A percentile compares a stretch with the other conserved stretches of the same genome.
phyloP scores from a whole-genome alignment of 1,139 yeast species.

The Debaryomyces psychrophilus region DNA sequence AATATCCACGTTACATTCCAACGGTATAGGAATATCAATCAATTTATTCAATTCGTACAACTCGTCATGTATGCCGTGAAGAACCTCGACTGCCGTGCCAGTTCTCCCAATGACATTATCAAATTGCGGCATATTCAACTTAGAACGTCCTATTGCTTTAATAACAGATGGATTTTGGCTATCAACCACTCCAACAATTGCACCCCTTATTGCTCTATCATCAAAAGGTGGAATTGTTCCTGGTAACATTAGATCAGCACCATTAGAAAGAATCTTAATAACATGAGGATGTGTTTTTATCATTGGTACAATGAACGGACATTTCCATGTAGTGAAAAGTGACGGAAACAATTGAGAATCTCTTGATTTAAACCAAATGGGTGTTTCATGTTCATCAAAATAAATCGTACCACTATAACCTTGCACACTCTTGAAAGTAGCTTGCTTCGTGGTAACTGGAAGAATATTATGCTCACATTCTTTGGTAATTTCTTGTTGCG shows the following conservation, averaged over 20 bases:
- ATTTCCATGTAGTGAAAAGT: constrained; percentile 70
- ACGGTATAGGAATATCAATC: constrained; percentile 47
- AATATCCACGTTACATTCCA: constrained; percentile 26
- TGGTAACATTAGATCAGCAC: constrained; percentile 91
- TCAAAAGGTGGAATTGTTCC: constrained; percentile 87
- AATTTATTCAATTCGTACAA: constrained; percentile 50
- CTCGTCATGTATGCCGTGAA: constrained; percentile 59
- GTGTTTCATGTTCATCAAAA: constrained; percentile 64
- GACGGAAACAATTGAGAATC: constrained; percentile 68
- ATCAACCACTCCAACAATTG: constrained; percentile 73
- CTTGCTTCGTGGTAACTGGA: constrained; percentile 67
- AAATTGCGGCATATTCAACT: constrained; percentile 50
- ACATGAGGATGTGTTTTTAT: constrained; percentile 77
- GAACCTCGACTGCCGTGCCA: constrained; percentile 69
- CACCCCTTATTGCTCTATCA: constrained; percentile 43
- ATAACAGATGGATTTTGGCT: constrained; percentile 62
- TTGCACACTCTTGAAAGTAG: constrained; percentile 60
- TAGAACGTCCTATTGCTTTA: constrained; percentile 75
- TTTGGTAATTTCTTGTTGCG: constrained; percentile 46
- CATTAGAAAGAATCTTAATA: constrained; percentile 61
- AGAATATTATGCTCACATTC: constrained; percentile 52
- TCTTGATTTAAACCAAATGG: constrained; percentile 71
- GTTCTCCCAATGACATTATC: constrained; percentile 52
- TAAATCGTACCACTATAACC: constrained; percentile 65
- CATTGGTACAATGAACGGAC: constrained; percentile 65